Base-by-base conservation (phyloP, 352 stramenopile genomes). In the Pythium phragmiticola region DNA sequence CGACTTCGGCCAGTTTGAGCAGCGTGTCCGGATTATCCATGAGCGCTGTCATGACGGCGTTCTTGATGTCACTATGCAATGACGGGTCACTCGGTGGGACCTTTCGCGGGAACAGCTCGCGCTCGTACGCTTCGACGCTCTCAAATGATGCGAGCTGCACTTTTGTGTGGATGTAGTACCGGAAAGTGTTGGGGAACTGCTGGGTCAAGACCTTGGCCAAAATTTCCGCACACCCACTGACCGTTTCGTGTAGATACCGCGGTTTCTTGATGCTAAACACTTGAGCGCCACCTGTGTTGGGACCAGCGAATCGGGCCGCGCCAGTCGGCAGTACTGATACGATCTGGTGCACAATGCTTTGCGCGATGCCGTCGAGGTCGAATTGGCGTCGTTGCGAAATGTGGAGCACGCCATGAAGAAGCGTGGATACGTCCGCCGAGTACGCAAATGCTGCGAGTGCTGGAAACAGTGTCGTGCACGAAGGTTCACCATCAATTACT, bases 161-260 rank as follows among this genome's bases (percentile, higher is more conserved):
- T 37, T 76, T 85, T 2, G 77, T 76, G 50, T 90, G 81, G 21
- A 87, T 85, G 52, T 79, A 89, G 46, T 89, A 92, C 17, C 78
- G 73, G 57, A 90, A 90, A 21, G 83, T 92, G 56, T 92, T 90
- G 1, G 83, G 83, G 23, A 89, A 89, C 63, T 89, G 70, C 48
- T 87, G 77, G 11, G 78, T 79, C 17, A 90, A 57, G 7, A 89
- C 78, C 34, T 89, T 90, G 6, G 65, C 60, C 36, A 92, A 61
- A n/a, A 92, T 80, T 28, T 87, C 80, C 12, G 76, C 75, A 46
- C 83, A 90, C n/a, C 76, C 79, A 37, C 68, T 90, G 50, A 92
- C 77, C 14, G 70, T 77, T 34, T 70, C 65, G 64, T 90, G 79
- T 6, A 82, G 53, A 37, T 61, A 26, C 28, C 69, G 74, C 17